Evolutionary conservation across 1,284 basidiomycete genomes (phyloP).

Genomic region (Ganoderma meredithae): DNA sequence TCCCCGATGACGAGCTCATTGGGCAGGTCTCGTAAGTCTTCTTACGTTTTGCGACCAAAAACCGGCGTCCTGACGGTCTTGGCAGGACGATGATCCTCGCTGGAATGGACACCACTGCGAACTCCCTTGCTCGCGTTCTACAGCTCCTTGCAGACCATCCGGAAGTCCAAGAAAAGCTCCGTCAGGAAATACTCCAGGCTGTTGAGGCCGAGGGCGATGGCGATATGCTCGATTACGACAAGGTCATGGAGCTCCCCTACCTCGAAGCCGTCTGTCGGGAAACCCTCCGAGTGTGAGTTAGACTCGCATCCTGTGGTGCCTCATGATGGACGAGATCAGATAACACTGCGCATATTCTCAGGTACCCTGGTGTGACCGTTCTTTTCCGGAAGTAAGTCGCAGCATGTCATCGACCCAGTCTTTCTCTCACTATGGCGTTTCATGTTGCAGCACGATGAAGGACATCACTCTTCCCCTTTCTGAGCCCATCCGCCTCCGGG

Average conservation of each 20-base stretch:
- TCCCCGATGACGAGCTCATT: slow-evolving; percentile 42
- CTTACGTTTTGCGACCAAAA: too few species aligned
- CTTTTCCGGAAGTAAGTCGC: slow-evolving; percentile 23
- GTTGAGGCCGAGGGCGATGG: slow-evolving; percentile 24
- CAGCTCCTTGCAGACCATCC: slow-evolving; percentile 32
- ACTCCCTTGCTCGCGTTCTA: slow-evolving; percentile 32
- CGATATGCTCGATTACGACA: slow-evolving; percentile 33
- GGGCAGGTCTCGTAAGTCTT: slow-evolving; percentile 44
- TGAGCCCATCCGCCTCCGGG: slow-evolving; percentile 18
- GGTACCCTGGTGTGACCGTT: slow-evolving; percentile 23
- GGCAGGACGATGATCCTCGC: slow-evolving; percentile 36
- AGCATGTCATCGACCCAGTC: neutral
- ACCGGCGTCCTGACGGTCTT: neutral
- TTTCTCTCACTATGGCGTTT: neutral
- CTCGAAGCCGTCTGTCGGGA: slow-evolving; percentile 38
- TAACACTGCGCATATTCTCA: neutral
- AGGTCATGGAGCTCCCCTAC: slow-evolving; percentile 33
- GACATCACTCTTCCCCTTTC: slow-evolving; percentile 19
- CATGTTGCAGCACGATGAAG: slow-evolving; percentile 4
- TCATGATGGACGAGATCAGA: neutral
- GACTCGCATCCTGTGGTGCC: neutral
- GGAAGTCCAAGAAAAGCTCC: slow-evolving; percentile 33
- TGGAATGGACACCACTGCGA: slow-evolving; percentile 36
- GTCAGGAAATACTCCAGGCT: slow-evolving; percentile 30
- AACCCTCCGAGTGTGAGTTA: slow-evolving; percentile 35